phyloP scores from a whole-genome alignment of 2,329 filamentous ascomycete genomes.

The Grosmannia serpens region DNA sequence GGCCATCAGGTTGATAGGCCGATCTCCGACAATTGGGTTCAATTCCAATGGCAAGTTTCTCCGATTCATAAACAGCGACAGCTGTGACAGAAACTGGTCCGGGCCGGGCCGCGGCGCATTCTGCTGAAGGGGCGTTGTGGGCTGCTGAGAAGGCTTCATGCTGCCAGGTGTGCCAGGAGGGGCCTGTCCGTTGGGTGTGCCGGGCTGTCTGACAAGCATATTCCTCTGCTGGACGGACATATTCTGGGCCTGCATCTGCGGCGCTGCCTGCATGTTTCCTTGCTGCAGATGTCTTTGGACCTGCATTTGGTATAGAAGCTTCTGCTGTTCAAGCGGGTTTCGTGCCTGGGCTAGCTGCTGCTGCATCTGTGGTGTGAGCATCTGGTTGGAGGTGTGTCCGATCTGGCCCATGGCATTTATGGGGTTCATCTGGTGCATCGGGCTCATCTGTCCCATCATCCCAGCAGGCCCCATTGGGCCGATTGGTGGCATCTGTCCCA shows the following conservation, averaged over 20 bases:
- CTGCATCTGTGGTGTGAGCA: conserved; percentile 19
- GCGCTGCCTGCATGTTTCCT: conserved; percentile 30
- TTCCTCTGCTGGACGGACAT: conserved; percentile 9
- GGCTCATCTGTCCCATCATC: conserved; percentile 13
- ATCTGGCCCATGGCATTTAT: conserved; percentile 22
- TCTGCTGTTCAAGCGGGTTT: conserved; percentile 57
- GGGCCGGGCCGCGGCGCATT: conserved; percentile 33
- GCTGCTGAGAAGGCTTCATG: conserved; percentile 21
- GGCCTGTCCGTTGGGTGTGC: conserved; percentile 44
- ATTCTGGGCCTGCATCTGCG: conserved; percentile 19
- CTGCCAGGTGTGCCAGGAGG: conserved; percentile 23
- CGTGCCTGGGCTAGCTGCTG: conserved; percentile 32
- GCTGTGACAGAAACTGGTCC: conserved; percentile 63
- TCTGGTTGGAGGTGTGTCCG: conserved; percentile 28
- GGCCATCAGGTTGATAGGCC: conserved; percentile 61
- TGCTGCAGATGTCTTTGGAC: conserved; percentile 66
- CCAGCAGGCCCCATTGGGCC: conserved; percentile 5
- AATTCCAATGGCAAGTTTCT: conserved; percentile 63
- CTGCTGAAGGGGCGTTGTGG: conserved; percentile 20
- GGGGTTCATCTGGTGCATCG: conserved; percentile 37
- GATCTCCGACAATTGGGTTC: conserved; percentile 62
- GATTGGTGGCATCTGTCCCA: conserved; percentile 55
- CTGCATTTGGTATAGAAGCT: conserved; percentile 74
- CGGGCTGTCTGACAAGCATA: conserved; percentile 39
- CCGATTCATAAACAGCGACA: conserved; percentile 66